Evolutionary conservation across 768 basidiomycete genomes (phyloP).

Genomic region (Strobilomyces echinocephalus): DNA sequence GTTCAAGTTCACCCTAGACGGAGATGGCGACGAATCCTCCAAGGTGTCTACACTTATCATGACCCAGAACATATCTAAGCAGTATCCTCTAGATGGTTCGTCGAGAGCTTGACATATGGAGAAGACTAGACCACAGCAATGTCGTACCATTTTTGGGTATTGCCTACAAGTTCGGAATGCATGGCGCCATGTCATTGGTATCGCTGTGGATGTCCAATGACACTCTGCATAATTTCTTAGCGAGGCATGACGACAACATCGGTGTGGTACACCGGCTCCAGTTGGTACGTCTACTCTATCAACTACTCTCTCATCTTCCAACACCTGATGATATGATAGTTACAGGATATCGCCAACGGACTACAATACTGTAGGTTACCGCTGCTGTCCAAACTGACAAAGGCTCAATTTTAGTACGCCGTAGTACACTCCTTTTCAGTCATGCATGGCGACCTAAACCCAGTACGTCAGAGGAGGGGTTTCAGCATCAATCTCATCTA

Average conservation of each 20-base stretch:
- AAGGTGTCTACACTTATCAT: background rate
- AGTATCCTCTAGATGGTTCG: background rate
- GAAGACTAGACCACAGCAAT: background rate
- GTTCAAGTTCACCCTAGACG: background rate
- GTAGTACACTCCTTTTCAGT: conserved; percentile 16
- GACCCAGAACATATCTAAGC: background rate
- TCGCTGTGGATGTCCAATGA: background rate
- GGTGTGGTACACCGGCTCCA: background rate
- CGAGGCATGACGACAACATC: background rate
- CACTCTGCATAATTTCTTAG: background rate
- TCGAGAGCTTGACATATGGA: background rate
- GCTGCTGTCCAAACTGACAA: background rate
- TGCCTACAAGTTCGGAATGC: background rate
- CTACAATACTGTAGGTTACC: conserved; percentile 11
- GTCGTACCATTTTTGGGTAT: background rate
- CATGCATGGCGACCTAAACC: conserved; percentile 17
- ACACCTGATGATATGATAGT: conserved; percentile 8
- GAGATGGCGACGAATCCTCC: background rate
- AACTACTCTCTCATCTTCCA: conserved; percentile 5
- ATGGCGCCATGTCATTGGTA: background rate
- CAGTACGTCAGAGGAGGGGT: background rate
- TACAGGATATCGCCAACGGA: conserved; percentile 12
- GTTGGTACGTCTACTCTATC: background rate
- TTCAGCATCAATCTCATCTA: background rate
- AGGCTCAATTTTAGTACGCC: background rate